These are phyloP conservation scores for Cubamyces lactineus DNA, from an alignment of 768 basidiomycete genomes.

Conservation along the genomic window DNA sequence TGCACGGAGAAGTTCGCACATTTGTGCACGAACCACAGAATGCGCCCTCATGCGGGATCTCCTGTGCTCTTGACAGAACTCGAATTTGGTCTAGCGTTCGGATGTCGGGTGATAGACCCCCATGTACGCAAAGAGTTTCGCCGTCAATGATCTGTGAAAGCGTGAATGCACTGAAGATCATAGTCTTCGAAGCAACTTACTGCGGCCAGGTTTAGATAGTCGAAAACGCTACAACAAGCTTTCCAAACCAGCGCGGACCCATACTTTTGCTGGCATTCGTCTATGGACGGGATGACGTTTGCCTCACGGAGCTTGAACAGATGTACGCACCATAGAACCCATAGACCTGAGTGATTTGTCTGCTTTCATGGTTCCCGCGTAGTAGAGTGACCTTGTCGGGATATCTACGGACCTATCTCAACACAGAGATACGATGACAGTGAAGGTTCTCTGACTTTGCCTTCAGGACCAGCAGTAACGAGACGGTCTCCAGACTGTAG, in stretches of 20 bases:
- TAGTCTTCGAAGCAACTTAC: slow-evolving; percentile 47
- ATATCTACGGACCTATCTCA: slow-evolving; percentile 53
- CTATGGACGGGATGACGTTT: slow-evolving; percentile 40
- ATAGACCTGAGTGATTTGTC: slow-evolving; percentile 98
- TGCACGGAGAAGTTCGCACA: not conserved
- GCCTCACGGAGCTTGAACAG: not conserved
- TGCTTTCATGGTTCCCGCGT: slow-evolving; percentile 94
- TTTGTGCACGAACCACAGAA: slow-evolving; percentile 71
- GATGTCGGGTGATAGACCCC: slow-evolving; percentile 95
- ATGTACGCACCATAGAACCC: slow-evolving; percentile 87
- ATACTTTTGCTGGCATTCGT: slow-evolving; percentile 98
- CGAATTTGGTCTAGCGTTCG: slow-evolving; percentile 94
- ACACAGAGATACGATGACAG: not conserved
- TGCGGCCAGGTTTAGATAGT: slow-evolving; percentile 92
- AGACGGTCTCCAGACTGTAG: slow-evolving; percentile 94
- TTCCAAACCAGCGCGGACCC: slow-evolving; percentile 96
- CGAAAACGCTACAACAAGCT: slow-evolving; percentile 95
- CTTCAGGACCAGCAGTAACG: slow-evolving; percentile 85
- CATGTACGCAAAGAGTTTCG: slow-evolving; percentile 90
- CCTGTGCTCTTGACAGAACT: slow-evolving; percentile 91
- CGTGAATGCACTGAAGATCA: not conserved
- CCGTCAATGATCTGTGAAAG: slow-evolving; percentile 87
- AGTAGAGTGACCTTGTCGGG: slow-evolving; percentile 91
- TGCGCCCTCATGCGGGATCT: slow-evolving; percentile 98
- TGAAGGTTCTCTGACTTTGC: slow-evolving; percentile 58